Percentiles rank a stretch among this genome's conserved stretches.
Conservation (phyloP, 2,329 filamentous ascomycete genomes). For the Colletotrichum truncatum region DNA sequence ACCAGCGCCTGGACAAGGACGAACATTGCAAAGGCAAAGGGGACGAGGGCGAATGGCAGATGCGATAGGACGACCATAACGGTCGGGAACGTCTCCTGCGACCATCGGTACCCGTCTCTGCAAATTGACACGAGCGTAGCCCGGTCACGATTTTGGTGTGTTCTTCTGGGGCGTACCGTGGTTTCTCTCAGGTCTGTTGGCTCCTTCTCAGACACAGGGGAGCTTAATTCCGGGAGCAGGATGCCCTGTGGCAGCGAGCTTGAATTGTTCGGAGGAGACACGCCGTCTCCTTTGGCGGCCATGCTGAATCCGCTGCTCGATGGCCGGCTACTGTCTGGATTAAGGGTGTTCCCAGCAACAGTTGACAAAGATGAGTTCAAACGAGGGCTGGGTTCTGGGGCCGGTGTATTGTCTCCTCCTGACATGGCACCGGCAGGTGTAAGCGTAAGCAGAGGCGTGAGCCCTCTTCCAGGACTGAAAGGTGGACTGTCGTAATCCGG, state of each 20-base stretch:
- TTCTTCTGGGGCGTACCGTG: too few relatives aligned
- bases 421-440: background rate
- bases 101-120: constrained; percentile 61
- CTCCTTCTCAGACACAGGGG: background rate
- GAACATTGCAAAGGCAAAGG: constrained; percentile 80
- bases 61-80: constrained; percentile 71
- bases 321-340: background rate
- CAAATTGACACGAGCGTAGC: constrained; percentile 63
- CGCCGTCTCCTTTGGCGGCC: background rate
- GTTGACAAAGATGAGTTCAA: constrained; percentile 4
- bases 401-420: background rate
- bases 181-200: constrained; percentile 8
- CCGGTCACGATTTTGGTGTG: constrained; percentile 23
- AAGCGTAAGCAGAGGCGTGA: background rate
- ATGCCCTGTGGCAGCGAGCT: background rate
- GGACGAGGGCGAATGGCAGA: constrained; percentile 73
- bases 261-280: background rate
- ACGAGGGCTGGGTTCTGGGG: background rate
- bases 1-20: constrained; percentile 77
- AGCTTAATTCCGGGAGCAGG: background rate
- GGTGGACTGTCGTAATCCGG: background rate
- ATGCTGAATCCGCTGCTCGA: background rate
- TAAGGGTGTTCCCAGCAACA: background rate
- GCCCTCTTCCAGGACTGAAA: background rate
- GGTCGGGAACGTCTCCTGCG: constrained; percentile 76